Evolutionary conservation across 2,329 filamentous ascomycete genomes (phyloP).

Genomic region (Aspergillus japonicus): DNA sequence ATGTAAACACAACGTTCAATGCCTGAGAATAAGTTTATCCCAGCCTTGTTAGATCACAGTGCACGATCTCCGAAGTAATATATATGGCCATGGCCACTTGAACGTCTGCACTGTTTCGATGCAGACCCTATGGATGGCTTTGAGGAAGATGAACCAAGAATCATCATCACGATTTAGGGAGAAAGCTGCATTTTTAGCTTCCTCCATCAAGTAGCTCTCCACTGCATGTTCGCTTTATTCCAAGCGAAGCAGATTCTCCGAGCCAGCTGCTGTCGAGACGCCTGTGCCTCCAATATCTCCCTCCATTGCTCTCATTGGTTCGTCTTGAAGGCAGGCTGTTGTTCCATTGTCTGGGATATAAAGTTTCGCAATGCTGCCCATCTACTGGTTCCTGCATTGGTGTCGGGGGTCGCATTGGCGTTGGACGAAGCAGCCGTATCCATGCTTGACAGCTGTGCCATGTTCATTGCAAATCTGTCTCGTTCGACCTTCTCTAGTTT

Average conservation of each 20-base stretch:
- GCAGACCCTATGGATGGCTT: background rate
- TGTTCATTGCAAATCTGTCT: slow-evolving; percentile 77
- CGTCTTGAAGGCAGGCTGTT: slow-evolving; percentile 70
- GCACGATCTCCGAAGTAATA: background rate
- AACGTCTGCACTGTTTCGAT: background rate
- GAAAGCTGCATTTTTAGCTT: background rate
- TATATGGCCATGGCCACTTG: background rate
- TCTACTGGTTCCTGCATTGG: slow-evolving; percentile 53
- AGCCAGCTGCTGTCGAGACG: background rate
- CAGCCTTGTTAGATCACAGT: background rate
- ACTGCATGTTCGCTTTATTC: background rate
- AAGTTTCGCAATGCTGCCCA: slow-evolving; percentile 83
- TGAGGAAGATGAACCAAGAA: background rate
- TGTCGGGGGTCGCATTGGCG: slow-evolving; percentile 15
- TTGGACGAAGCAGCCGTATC: slow-evolving; percentile 27
- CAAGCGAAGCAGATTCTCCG: background rate
- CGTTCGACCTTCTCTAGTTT: slow-evolving; percentile 76
- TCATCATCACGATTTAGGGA: background rate
- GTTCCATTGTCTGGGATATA: slow-evolving; percentile 85
- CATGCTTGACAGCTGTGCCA: slow-evolving; percentile 67
- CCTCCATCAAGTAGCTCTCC: background rate
- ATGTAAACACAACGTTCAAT: background rate
- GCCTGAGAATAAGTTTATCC: background rate
- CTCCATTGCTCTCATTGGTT: slow-evolving; percentile 22
- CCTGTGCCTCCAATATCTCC: background rate